Evolutionary conservation across 345 rosid species (phyloP).

Genomic region (Salix brachista): DNA sequence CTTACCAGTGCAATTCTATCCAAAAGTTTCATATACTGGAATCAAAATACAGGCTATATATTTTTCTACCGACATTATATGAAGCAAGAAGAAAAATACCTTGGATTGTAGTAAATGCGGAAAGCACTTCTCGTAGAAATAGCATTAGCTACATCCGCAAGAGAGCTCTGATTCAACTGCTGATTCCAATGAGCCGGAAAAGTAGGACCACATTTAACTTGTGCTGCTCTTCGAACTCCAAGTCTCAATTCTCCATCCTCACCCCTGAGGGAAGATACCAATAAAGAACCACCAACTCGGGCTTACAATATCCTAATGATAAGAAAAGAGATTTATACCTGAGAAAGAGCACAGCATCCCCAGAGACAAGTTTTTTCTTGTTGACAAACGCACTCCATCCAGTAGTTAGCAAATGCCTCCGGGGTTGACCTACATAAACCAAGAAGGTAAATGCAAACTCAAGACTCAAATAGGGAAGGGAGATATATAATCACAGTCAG

Average conservation of each 20-base stretch:
- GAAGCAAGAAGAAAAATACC: constrained; percentile 37
- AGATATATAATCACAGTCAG: not conserved
- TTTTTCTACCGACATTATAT: not conserved
- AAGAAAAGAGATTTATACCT: constrained; percentile 40
- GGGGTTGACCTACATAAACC: constrained; percentile 73
- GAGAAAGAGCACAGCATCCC: constrained; percentile 97
- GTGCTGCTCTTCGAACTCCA: constrained; percentile 91
- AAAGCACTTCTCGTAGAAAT: constrained; percentile 53
- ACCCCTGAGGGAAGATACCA: constrained; percentile 50
- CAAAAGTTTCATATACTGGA: not conserved
- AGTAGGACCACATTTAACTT: constrained; percentile 48
- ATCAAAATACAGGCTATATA: not conserved
- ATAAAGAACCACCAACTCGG: not conserved
- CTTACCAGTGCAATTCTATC: not conserved
- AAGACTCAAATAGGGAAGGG: not conserved
- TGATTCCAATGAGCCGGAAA: constrained; percentile 45
- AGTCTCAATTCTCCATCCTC: constrained; percentile 88
- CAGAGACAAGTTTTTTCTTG: constrained; percentile 95
- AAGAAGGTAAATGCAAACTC: not conserved
- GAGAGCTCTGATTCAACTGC: constrained; percentile 52
- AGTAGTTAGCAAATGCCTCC: constrained; percentile 97
- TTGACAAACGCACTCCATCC: constrained; percentile 99
- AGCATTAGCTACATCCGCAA: constrained; percentile 66
- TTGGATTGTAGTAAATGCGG: constrained; percentile 87
- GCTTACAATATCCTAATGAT: not conserved